Base-by-base conservation (phyloP, 2,329 filamentous ascomycete species). In the Aureobasidium sp. region DNA sequence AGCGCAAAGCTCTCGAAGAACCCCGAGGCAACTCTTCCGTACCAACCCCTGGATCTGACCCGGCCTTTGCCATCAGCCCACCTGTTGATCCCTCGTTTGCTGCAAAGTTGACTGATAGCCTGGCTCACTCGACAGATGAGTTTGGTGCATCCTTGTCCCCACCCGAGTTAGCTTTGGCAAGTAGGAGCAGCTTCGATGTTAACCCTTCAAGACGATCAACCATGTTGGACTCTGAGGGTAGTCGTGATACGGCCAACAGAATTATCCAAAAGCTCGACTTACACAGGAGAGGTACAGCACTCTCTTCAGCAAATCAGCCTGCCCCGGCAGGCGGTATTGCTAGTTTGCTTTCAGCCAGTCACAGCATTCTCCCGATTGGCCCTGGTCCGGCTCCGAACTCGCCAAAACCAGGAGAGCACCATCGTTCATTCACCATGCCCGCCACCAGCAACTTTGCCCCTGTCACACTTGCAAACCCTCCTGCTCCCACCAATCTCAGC, bases 201-300 rank as follows among this genome's bases (percentile, higher is more conserved):
- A 62, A 47, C 27, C 41, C 62, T 32, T 65, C 67, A 8, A 67
- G 71, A 39, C 66, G 71, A 50, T 76, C 77, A 5, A 82, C 81
- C 47, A 77, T 74, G n/a, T 64, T 78, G 9, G 82, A 83, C 16
- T 85, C 86, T 34, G 89, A 94, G 69, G 86, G 85, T 65, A 83
- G 87, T 62, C 83, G 89, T 64, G 91, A 95, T 63, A 91, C 94
- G 72, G 89, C 90, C 9, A 85, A 90, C 25, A 86, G 92, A 63
- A 91, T 97, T 65, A 97, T 97, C 72, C 90, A 95, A 72, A 96
- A 91, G 74, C 82, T 97, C 48, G 93, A 97, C 73, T 80, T 96
- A 62, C 90, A 95, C 73, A 86, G 93, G 66, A 95, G 93, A 71
- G 75, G 75, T 67, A 61, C 49, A 5, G 44, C 57, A 30, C 5